These are phyloP conservation scores for barrel medic (Medicago truncatula) DNA, from an alignment of 306 rosid genomes.

Conservation along the genomic window MtrunA17r5.0-ANR NC_053045.1:21731001-21731500, in stretches of 20 bases:
- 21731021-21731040: neutral
- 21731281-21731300: constrained; percentile 11
- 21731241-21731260: constrained; percentile 15
- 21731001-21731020: neutral
- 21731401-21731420: constrained; percentile 9
- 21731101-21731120: neutral
- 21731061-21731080: constrained; percentile 15
- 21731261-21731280: neutral
- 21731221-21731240: constrained; percentile 18
- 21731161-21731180: constrained; percentile 2
- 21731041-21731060: constrained; percentile 12
- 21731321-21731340: constrained; percentile 14
- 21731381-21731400: constrained; percentile 19
- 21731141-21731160: neutral
- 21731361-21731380: neutral
- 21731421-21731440: constrained; percentile 10
- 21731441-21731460: neutral
- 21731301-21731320: constrained; percentile 9
- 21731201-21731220: constrained; percentile 10
- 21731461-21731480: constrained; percentile 12
- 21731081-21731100: neutral
- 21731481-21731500: constrained; percentile 10
- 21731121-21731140: neutral
- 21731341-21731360: constrained; percentile 11
- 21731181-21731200: neutral